Percentiles rank a stretch among this genome's conserved stretches.
Evolutionary conservation across 2,329 filamentous ascomycete species (phyloP).

Genomic region (Sporothrix brasiliensis): DNA sequence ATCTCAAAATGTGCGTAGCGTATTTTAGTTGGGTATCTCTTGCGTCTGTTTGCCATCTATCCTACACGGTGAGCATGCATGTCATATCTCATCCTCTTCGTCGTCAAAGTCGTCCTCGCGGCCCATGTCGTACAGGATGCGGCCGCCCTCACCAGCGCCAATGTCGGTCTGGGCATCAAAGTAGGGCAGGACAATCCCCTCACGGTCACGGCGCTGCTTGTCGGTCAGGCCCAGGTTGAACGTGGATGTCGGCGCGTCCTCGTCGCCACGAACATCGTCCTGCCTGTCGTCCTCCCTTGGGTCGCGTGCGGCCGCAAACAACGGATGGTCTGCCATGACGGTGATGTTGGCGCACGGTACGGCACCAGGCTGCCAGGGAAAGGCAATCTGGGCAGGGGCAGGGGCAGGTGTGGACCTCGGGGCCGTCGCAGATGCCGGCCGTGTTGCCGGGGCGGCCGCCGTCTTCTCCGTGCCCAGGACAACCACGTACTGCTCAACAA

Average conservation of each 20-base stretch:
- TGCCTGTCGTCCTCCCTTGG: slow-evolving; percentile 43
- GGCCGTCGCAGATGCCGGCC: neutral
- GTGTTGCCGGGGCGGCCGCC: neutral
- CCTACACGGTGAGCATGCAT: neutral
- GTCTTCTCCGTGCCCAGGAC: slow-evolving; percentile 38
- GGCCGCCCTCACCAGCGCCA: slow-evolving; percentile 79
- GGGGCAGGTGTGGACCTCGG: neutral
- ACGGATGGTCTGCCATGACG: slow-evolving; percentile 76
- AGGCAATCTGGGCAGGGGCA: neutral
- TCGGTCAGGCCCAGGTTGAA: slow-evolving; percentile 88
- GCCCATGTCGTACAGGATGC: slow-evolving; percentile 96
- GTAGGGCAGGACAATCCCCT: slow-evolving; percentile 90
- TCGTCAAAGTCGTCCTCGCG: slow-evolving; percentile 83
- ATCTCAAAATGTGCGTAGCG: neutral
- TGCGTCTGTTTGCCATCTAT: slow-evolving; percentile 1
- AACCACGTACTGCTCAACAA: slow-evolving; percentile 68
- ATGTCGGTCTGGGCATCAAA: slow-evolving; percentile 90
- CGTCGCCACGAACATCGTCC: slow-evolving; percentile 52
- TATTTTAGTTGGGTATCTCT: neutral
- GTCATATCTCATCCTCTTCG: slow-evolving; percentile 73
- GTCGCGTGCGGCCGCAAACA: slow-evolving; percentile 59
- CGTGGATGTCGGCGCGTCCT: slow-evolving; percentile 60
- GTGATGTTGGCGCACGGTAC: slow-evolving; percentile 44
- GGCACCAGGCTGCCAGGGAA: slow-evolving; percentile 31
- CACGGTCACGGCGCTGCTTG: slow-evolving; percentile 82